Evolutionary conservation across 2,329 filamentous ascomycete genomes (phyloP), one percentile per base, ranked within the genome.

Genomic region (Apiospora saccharicola): DNA sequence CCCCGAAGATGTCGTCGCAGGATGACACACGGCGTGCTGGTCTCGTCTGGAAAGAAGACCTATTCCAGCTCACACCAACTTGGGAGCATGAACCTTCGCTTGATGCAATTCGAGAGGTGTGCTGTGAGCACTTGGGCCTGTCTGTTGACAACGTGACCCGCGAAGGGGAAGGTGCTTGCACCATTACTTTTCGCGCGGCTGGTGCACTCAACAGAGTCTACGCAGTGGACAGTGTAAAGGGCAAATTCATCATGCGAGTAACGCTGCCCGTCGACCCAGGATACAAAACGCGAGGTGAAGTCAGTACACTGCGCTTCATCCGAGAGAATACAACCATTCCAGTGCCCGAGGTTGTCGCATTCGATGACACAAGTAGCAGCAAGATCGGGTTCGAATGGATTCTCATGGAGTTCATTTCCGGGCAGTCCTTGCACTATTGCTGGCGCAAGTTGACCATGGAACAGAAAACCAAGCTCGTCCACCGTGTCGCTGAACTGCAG

Each of bases 371-470:
- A 10, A 73, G 67, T 22, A 61, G 79, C 1, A 85, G 83, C 44
- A 75, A 80, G 30, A 77, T 85, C 41, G 82, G 81, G 0, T 83
- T 81, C 24, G 82, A 85, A 75, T 86, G 82, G 82, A 84, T 84
- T 13, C 70, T 84, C 37, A 82, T 84, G 80, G 76, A 75, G 46
- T 67, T 73, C 37, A 73, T 81, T 72, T 70, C 77, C 13, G 81
- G 81, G 0, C 73, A 47, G 14, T 73, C 78, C 7, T 75, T 73
- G 0, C 69, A 77, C 74, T 68, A 73, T 68, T 64, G 73, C 49
- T 75, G 76, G 75, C 77, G 79, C 6, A 78, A 72, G 22, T 79
- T 85, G 74, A 69, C 79, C 0, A 75, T 79, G 75, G 73, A 73
- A 4, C 74, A 78, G 14, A 85, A 85, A 72, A 75, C 76, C 51